These are phyloP conservation scores for Sporisorium scitamineum DNA, from an alignment of 1,284 basidiomycete species.

Conservation along the genomic window DNA sequence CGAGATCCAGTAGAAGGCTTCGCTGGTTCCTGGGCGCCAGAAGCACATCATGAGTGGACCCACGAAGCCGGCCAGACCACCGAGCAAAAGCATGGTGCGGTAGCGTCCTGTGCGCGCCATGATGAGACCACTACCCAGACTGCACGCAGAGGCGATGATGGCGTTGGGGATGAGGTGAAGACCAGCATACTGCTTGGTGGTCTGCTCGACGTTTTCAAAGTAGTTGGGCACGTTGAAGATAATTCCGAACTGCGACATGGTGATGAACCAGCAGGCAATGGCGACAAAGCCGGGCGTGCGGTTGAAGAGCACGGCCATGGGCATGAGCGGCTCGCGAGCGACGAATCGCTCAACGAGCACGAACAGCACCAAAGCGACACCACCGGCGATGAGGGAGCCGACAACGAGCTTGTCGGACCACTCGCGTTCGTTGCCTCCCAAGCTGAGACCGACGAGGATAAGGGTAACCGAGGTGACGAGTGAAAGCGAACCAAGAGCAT, in stretches of 20 bases:
- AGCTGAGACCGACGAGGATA: constrained; percentile 68
- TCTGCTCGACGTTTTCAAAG: constrained; percentile 69
- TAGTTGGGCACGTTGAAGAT: constrained; percentile 69
- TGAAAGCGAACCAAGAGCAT: constrained; percentile 69
- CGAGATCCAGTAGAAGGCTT: constrained; percentile 67
- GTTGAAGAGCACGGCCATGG: constrained; percentile 69
- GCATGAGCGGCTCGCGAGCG: constrained; percentile 69
- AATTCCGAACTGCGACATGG: constrained; percentile 69
- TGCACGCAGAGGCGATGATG: constrained; percentile 69
- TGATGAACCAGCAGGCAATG: constrained; percentile 70
- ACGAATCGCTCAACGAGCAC: constrained; percentile 72
- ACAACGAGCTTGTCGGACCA: constrained; percentile 63
- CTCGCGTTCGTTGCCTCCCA: constrained; percentile 65
- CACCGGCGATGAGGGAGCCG: constrained; percentile 55
- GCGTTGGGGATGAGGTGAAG: constrained; percentile 69
- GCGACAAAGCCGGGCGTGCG: constrained; percentile 70
- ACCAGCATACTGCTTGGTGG: constrained; percentile 66
- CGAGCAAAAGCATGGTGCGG: constrained; percentile 66
- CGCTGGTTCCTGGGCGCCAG: constrained; percentile 67
- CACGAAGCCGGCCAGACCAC: constrained; percentile 64
- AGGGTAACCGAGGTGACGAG: constrained; percentile 68
- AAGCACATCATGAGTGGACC: constrained; percentile 70
- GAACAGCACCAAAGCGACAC: constrained; percentile 73
- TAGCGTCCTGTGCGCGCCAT: constrained; percentile 70
- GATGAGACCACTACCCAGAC: constrained; percentile 69